Conservation (phyloP, 2,329 filamentous ascomycete genomes). For the Neocatenulostroma microsporum region DNA sequence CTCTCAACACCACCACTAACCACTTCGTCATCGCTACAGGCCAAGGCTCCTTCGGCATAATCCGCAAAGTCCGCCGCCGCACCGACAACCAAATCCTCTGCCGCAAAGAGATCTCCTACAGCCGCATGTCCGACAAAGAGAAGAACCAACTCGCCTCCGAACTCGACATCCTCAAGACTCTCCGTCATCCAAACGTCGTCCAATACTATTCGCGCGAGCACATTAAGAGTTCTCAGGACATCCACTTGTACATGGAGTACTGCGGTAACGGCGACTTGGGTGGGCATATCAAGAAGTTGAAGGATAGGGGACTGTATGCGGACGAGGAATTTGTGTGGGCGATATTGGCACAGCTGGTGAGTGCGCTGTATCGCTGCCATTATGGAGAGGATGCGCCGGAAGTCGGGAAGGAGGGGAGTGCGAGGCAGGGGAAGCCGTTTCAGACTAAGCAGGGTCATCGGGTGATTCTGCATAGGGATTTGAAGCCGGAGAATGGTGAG, state of each 20-base stretch:
- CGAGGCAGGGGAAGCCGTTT: conserved; percentile 22
- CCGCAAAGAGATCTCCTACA: conserved; percentile 97
- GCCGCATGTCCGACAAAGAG: conserved; percentile 96
- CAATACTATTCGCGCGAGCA: conserved; percentile 97
- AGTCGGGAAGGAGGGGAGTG: conserved; percentile 26
- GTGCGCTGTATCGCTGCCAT: conserved; percentile 89
- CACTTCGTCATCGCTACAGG: conserved; percentile 47
- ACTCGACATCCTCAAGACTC: conserved; percentile 88
- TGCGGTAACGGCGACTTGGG: conserved; percentile 94
- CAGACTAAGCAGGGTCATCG: conserved; percentile 26
- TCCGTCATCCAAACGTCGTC: conserved; percentile 94
- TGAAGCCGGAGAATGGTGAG: conserved; percentile 31
- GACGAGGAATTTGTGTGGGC: conserved; percentile 97
- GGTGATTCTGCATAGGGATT: conserved; percentile 27
- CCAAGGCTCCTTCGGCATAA: conserved; percentile 94
- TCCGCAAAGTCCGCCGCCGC: conserved; percentile 87
- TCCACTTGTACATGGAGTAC: conserved; percentile 99
- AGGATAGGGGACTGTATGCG: conserved; percentile 71
- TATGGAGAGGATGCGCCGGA: conserved; percentile 82
- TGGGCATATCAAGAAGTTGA: conserved; percentile 77
- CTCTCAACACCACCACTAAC: conserved; percentile 3
- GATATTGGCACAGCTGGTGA: conserved; percentile 85
- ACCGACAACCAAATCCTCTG: conserved; percentile 81
- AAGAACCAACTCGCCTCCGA: conserved; percentile 93
- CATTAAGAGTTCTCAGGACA: conserved; percentile 80